phyloP scores from a whole-genome alignment of 2,329 filamentous ascomycete genomes.

The Beauveria medogensis region DNA sequence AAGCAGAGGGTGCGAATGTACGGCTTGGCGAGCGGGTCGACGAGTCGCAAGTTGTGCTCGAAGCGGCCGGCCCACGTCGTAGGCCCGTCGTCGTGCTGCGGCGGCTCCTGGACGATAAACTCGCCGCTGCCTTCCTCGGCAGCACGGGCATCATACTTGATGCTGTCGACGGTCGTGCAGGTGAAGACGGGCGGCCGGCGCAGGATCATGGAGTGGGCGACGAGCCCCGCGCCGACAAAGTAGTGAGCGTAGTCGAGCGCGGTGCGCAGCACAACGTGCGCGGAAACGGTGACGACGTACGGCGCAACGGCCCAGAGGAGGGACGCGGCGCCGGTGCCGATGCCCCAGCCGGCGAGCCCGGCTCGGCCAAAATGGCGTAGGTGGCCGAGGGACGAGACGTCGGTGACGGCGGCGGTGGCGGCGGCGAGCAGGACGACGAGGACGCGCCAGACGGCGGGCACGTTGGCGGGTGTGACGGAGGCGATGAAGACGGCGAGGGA shows the following conservation, averaged over 20 bases:
- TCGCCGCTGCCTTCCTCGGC: slow-evolving; percentile 10
- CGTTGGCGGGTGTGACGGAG: slow-evolving; percentile 25
- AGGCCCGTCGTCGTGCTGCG: background rate
- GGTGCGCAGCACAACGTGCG: slow-evolving; percentile 20
- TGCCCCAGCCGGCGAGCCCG: slow-evolving; percentile 28
- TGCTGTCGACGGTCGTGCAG: slow-evolving; percentile 14
- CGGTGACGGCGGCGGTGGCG: slow-evolving; percentile 21
- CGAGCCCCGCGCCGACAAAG: slow-evolving; percentile 19
- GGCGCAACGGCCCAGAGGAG: slow-evolving; percentile 22
- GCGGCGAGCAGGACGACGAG: slow-evolving; percentile 23
- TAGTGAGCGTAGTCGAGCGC: slow-evolving; percentile 21
- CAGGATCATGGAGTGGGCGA: slow-evolving; percentile 22
- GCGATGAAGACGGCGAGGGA: slow-evolving; percentile 21
- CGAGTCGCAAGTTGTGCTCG: slow-evolving; percentile 14
- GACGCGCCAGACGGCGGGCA: slow-evolving; percentile 22
- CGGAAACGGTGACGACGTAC: slow-evolving; percentile 21
- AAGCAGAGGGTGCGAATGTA: slow-evolving; percentile 22
- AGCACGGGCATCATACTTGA: slow-evolving; percentile 11
- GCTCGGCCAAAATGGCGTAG: slow-evolving; percentile 21
- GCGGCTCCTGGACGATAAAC: slow-evolving; percentile 6
- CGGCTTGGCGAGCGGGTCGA: slow-evolving; percentile 14
- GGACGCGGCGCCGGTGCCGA: slow-evolving; percentile 24
- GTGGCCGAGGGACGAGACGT: slow-evolving; percentile 25
- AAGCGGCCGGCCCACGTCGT: background rate
- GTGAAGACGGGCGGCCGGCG: slow-evolving; percentile 18